Evolutionary conservation across 2,329 filamentous ascomycete genomes (phyloP), one percentile per base, ranked within the genome.

Genomic region (Hypoxylon sp.): DNA sequence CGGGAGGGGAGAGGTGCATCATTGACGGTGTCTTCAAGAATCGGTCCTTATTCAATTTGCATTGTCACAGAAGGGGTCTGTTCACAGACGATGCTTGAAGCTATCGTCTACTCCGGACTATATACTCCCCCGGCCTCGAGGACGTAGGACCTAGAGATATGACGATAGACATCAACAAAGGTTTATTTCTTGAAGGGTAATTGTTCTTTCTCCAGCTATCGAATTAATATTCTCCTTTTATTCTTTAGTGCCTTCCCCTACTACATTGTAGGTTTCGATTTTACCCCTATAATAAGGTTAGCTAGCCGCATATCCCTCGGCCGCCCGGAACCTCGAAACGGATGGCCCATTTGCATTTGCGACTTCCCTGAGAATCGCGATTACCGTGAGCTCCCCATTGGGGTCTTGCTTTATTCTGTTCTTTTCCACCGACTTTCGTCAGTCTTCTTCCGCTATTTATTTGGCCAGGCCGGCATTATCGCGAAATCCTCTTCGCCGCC

Each of bases 151-250:
- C 53, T 62, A 65, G 63, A 69, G 53, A 42, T 58, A 17, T 58
- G 60, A 69, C 47, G 61, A 67, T 69, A 70, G 67, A 65, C 37
- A 67, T 65, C 56, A 69, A 70, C 44, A 65, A 64, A 37, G 52
- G 26, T 17, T 62, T 53, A 48, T 19, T 51, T 42, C 44, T 52
- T 42, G 29, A 46, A 31, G 50, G 37, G 44, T 39, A 53, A 35
- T 48, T 44, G 19, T 44, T 17, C 44, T 33, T 48, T 17, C 47
- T 44, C n/a, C 14, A 19, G 17, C n/a, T 17, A 33, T 57, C 33
- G 13, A 22, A 48, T 39, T 39, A 35, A 39, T 58, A 6, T 17
- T 39, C 31, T 19, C 35, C 9, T 8, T n/a, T 52, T 22, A 22
- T 22, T 22, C 19, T 22, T 54, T 48, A 39, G 29, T 61, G 6